Conservation (phyloP, 2,329 filamentous ascomycete genomes). For the Neofusicoccum sp. region DNA sequence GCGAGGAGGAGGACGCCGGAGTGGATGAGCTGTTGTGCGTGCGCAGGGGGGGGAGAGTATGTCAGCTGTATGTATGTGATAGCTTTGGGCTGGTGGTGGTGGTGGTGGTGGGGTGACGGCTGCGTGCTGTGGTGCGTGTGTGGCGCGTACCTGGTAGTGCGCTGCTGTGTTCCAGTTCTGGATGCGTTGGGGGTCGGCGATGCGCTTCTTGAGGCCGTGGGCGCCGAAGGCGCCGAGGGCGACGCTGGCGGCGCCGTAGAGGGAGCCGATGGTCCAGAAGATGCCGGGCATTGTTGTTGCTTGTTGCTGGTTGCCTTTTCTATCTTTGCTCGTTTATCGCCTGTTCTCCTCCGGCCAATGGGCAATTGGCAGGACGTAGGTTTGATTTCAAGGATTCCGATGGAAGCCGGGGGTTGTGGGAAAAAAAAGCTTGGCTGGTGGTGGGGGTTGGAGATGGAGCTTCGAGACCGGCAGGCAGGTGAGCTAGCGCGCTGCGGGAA, state of each 20-base stretch:
- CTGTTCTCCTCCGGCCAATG: too few species aligned
- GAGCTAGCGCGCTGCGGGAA: too few species aligned
- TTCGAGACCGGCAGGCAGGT: too few species aligned
- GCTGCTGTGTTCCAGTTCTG: constrained; percentile 64
- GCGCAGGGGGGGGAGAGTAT: neutral
- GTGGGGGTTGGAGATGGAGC: too few species aligned
- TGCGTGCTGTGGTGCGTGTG: neutral
- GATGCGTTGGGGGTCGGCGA: constrained; percentile 58
- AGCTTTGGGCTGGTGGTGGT: neutral
- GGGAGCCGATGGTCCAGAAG: constrained; percentile 62
- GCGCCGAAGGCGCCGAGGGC: constrained; percentile 65
- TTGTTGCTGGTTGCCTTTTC: too few species aligned
- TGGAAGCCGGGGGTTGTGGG: too few species aligned
- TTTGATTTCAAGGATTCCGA: too few species aligned
- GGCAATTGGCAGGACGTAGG: too few species aligned
- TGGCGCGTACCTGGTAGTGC: constrained; percentile 59
- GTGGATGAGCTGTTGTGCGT: constrained; percentile 56
- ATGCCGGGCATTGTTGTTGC: constrained; percentile 31
- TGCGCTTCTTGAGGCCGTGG: constrained; percentile 62
- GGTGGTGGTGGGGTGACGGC: neutral
- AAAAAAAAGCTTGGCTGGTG: too few species aligned
- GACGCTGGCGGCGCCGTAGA: constrained; percentile 62
- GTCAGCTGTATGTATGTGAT: neutral
- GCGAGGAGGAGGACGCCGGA: constrained; percentile 57
- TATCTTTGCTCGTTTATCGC: too few species aligned